Evolutionary conservation across 1,284 basidiomycete species (phyloP).

Genomic region (Vanrija sp.): DNA sequence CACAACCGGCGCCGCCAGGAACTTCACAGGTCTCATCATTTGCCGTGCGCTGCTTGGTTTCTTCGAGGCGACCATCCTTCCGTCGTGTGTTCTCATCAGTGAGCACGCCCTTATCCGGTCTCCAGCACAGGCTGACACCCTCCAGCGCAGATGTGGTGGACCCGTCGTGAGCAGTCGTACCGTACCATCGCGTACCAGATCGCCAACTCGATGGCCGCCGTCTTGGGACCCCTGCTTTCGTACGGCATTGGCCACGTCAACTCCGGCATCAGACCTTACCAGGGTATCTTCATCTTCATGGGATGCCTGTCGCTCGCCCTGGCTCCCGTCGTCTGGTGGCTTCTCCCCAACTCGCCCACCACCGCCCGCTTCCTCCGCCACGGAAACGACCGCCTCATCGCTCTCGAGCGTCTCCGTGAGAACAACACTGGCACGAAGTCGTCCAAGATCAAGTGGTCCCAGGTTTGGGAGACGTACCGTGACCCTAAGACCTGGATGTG

Average conservation of each 20-base stretch:
- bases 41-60: slow-evolving; percentile 37
- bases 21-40: slow-evolving; percentile 37
- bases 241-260: slow-evolving; percentile 40
- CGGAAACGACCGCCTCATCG: slow-evolving; percentile 44
- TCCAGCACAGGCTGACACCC: slow-evolving; percentile 5
- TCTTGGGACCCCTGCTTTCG: slow-evolving; percentile 37
- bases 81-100: slow-evolving; percentile 11
- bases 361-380: slow-evolving; percentile 42
- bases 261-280: slow-evolving; percentile 27
- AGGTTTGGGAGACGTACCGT: slow-evolving; percentile 43
- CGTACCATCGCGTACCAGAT: slow-evolving; percentile 44
- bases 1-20: slow-evolving; percentile 30
- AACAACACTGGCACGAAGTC: slow-evolving; percentile 48
- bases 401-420: slow-evolving; percentile 45
- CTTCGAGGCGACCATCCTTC: slow-evolving; percentile 28
- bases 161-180: slow-evolving; percentile 41
- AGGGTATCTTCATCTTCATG: slow-evolving; percentile 56
- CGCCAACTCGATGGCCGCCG: slow-evolving; percentile 40
- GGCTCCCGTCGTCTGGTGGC: slow-evolving; percentile 53
- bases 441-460: slow-evolving; percentile 45
- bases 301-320: slow-evolving; percentile 52
- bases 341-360: slow-evolving; percentile 43
- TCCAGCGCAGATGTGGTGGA: slow-evolving; percentile 39
- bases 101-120: no score
- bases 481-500: slow-evolving; percentile 45